Evolutionary conservation across 2,329 filamentous ascomycete species (phyloP).

Genomic region (Diaporthe amygdali): DNA sequence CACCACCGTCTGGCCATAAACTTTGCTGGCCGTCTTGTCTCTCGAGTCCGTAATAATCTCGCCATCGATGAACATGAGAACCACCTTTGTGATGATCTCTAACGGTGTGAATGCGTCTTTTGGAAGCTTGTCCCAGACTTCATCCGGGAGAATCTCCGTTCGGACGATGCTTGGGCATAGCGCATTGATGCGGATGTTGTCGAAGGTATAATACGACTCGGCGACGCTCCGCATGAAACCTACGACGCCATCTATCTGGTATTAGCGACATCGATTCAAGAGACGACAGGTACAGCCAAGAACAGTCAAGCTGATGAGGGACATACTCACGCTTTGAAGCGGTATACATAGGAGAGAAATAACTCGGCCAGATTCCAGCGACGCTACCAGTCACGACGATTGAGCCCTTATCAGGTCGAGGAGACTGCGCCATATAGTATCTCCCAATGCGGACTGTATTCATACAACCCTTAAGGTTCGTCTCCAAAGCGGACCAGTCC

Average conservation of each 20-base stretch:
- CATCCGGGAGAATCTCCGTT: background rate
- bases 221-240: conserved; percentile 13
- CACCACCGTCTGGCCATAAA: conserved; percentile 4
- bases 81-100: background rate
- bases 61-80: conserved; percentile 1
- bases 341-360: conserved; percentile 16
- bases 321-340: conserved; percentile 15
- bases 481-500: conserved; percentile 17
- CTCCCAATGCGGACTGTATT: conserved; percentile 19
- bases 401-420: background rate
- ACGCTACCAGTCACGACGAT: conserved; percentile 19
- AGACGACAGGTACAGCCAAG: background rate
- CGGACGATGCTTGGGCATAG: conserved; percentile 5
- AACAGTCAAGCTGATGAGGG: background rate
- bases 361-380: conserved; percentile 20
- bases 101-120: background rate
- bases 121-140: conserved; percentile 1
- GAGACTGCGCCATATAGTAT: conserved; percentile 16
- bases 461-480: conserved; percentile 21
- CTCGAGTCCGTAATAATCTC: background rate
- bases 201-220: background rate
- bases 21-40: background rate
- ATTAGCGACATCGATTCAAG: background rate
- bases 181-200: conserved; percentile 14
- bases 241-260: background rate